Base-by-base conservation (phyloP, 805 yeast species). In the Saccharomycopsis sp. region DNA sequence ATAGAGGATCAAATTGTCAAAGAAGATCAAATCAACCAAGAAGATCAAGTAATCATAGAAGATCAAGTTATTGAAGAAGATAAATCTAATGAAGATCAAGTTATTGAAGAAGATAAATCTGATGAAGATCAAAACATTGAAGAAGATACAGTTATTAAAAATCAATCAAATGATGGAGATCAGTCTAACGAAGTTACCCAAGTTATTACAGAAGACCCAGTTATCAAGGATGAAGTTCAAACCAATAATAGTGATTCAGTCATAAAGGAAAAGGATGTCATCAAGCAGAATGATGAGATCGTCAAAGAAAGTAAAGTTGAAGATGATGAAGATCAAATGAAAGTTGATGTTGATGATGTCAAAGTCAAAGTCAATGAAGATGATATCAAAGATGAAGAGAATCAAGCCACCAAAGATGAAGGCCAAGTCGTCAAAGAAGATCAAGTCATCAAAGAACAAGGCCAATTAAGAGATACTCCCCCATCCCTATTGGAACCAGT, bases 371-470 rank as follows among this genome's bases (percentile, higher is more conserved):
- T 75, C 29, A 19, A 69, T 24, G 73, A 72, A 2, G 64, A 68
- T 15, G 72, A 73, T 20, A 2, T n/a, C 22, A 23, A 70, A 53
- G 72, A 73, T 44, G 73, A 77, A 24, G 74, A 80, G 52, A 73
- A 75, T 62, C 74, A 75, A 50, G 81, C 74, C 61, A 81, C 76
- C 62, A 77, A 76, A 3, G 80, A 75, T 52, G 70, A 68, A 12
- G 12, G 12, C 12, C 38, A 29, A n/a, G 63, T 61, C 19, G 57
- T 42, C 20, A 24, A 20, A 15, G 56, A 54, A 47, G 55, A 54
- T 29, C 38, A 29, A 29, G 9, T 29, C 5, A 12, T 29, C 38
- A 29, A 29, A 29, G 38, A 29, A 29, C 9, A 29, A 29, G 12
- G 9, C 5, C 38, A 29, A 29, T 29, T 29, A 12, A 29, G 38